Evolutionary conservation across 2,329 filamentous ascomycete species (phyloP).

Genomic region (Xylaria digitata): DNA sequence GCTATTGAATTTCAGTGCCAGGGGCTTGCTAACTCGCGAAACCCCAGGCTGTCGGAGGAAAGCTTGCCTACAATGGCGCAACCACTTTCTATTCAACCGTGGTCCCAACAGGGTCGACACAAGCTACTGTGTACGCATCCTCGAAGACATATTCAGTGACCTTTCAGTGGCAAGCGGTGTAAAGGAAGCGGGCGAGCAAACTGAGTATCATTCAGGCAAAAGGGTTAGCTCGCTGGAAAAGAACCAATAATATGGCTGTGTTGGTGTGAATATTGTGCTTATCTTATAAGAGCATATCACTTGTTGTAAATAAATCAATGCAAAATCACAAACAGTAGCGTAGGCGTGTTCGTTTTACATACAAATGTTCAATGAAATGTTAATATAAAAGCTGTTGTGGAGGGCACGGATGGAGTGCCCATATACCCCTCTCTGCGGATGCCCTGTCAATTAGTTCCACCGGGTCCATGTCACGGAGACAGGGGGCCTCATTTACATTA

Average conservation of each 20-base stretch:
- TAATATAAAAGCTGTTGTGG: too few relatives aligned
- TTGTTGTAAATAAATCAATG: not conserved
- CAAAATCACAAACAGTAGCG: not conserved
- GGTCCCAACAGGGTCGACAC: slow-evolving; percentile 41
- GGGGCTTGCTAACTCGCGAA: not conserved
- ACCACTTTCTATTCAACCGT: slow-evolving; percentile 40
- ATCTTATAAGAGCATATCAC: not conserved
- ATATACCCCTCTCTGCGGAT: too few relatives aligned
- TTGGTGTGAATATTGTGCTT: not conserved
- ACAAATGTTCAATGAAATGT: too few relatives aligned
- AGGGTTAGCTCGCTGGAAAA: not conserved
- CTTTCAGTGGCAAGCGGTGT: slow-evolving; percentile 38
- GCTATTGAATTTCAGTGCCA: not conserved
- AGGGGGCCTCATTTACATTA: too few relatives aligned
- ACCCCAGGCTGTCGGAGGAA: slow-evolving; percentile 33
- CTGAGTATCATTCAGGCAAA: not conserved
- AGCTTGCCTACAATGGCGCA: slow-evolving; percentile 36
- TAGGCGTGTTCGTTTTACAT: too few relatives aligned
- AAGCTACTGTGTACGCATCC: slow-evolving; percentile 42
- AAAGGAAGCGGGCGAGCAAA: not conserved
- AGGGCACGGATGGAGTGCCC: too few relatives aligned
- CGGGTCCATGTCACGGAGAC: too few relatives aligned
- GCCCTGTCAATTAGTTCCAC: too few relatives aligned
- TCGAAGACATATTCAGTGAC: slow-evolving; percentile 38
- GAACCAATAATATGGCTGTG: not conserved